Evolutionary conservation across 2,329 filamentous ascomycete genomes (phyloP).

Genomic region (Graphilbum sp.): DNA sequence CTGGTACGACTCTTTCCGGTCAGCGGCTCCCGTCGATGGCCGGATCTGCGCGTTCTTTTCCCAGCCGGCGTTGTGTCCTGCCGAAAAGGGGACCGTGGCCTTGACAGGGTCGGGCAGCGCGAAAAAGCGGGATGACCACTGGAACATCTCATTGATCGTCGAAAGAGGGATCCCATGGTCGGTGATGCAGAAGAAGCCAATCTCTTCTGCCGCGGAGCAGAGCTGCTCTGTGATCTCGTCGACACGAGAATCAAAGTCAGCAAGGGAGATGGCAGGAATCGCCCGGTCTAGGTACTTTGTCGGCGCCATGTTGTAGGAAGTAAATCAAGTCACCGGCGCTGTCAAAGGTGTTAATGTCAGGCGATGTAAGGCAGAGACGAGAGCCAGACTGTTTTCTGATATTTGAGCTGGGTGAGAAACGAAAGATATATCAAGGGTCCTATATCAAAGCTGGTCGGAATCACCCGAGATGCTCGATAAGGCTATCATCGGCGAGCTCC

Average conservation of each 20-base stretch:
- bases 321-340: too few species aligned
- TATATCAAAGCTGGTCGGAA: too few species aligned
- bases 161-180: slow-evolving; percentile 33
- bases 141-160: slow-evolving; percentile 34
- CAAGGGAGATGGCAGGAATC: slow-evolving; percentile 36
- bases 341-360: too few species aligned
- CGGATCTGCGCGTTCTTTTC: slow-evolving; percentile 40
- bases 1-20: slow-evolving; percentile 45
- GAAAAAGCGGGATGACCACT: slow-evolving; percentile 30
- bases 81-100: slow-evolving; percentile 33
- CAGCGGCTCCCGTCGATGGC: slow-evolving; percentile 39
- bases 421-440: too few species aligned
- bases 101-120: slow-evolving; percentile 33
- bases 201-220: slow-evolving; percentile 35
- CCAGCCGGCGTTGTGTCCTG: slow-evolving; percentile 36
- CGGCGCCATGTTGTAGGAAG: slow-evolving; percentile 2
- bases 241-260: slow-evolving; percentile 32
- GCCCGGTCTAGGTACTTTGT: slow-evolving; percentile 24
- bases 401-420: too few species aligned
- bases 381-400: too few species aligned
- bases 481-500: too few species aligned
- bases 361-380: too few species aligned
- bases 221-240: slow-evolving; percentile 35
- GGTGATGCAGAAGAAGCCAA: slow-evolving; percentile 43
- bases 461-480: too few species aligned